Percentiles rank a stretch among this genome's conserved stretches.
Conservation (phyloP, 108 stramenopile species). For the Skeletonema costatum region DNA sequence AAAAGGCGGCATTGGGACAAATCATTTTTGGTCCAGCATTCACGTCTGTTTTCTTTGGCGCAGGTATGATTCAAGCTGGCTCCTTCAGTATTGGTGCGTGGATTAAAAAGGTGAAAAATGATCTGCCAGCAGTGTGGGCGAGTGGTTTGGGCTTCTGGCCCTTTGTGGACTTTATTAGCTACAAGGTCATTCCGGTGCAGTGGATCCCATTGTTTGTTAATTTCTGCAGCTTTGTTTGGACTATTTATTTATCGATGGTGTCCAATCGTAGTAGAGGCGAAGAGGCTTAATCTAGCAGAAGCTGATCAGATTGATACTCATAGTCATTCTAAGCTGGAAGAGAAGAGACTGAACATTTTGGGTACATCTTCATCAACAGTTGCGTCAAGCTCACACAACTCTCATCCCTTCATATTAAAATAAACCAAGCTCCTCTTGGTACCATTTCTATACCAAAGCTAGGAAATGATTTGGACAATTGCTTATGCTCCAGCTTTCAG, state of each 20-base stretch:
- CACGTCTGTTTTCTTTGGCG: slow-evolving; percentile 84
- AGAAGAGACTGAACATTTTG: too few species aligned
- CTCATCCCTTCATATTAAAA: too few species aligned
- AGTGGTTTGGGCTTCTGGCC: slow-evolving; percentile 89
- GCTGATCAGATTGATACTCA: too few species aligned
- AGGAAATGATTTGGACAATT: too few species aligned
- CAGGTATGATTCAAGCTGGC: slow-evolving; percentile 62
- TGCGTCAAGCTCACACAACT: too few species aligned
- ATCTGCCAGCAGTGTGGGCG: slow-evolving; percentile 81
- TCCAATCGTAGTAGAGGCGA: slow-evolving; percentile 51
- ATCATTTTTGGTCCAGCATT: slow-evolving; percentile 86
- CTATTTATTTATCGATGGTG: slow-evolving; percentile 82
- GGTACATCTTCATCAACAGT: too few species aligned
- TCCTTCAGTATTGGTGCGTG: slow-evolving; percentile 61
- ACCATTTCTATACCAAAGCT: too few species aligned
- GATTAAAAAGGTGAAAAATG: slow-evolving; percentile 66
- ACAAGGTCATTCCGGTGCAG: slow-evolving; percentile 65
- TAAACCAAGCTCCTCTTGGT: too few species aligned
- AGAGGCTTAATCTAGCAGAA: background rate
- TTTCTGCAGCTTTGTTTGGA: slow-evolving; percentile 86
- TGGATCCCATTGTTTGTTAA: slow-evolving; percentile 91
- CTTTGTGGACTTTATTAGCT: slow-evolving; percentile 83
- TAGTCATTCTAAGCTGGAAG: too few species aligned
- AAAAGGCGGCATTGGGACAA: slow-evolving; percentile 86
- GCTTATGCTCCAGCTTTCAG: too few species aligned